A percentile compares a stretch with the other conserved stretches of the same genome.
Conservation (phyloP, 139 green algal species). For the Gonium pectorale region DNA sequence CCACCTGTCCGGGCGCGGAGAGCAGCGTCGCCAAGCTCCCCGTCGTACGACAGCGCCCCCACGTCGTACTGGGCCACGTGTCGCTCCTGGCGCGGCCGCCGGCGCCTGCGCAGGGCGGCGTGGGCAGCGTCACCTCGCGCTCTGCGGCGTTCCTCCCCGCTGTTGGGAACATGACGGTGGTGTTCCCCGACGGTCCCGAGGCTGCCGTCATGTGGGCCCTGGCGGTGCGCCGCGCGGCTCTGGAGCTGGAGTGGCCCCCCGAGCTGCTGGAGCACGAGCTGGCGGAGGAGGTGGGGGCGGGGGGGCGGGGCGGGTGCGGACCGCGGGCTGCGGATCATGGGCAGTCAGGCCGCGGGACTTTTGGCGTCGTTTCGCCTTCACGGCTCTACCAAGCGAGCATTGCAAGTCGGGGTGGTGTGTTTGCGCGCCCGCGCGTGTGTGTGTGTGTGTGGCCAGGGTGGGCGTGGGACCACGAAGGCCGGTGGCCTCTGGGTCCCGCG, state of each 20-base stretch:
- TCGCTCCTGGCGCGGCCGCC: not conserved
- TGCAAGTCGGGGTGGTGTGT: too few relatives aligned
- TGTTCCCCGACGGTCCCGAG: constrained; percentile 6
- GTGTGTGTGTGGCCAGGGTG: too few relatives aligned
- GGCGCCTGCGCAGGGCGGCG: not conserved
- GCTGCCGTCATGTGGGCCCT: constrained; percentile 7
- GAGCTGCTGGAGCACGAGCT: constrained; percentile 34
- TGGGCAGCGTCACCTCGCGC: not conserved
- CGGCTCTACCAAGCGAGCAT: too few relatives aligned
- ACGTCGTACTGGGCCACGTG: not conserved
- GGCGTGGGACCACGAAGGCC: too few relatives aligned
- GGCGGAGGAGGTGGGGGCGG: constrained; percentile 4
- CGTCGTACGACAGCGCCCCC: too few relatives aligned
- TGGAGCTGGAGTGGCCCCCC: not conserved
- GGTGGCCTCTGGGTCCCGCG: too few relatives aligned
- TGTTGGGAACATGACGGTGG: not conserved
- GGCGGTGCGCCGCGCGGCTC: not conserved
- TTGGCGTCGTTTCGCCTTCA: too few relatives aligned
- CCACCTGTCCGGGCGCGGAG: too few relatives aligned
- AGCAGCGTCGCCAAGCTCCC: too few relatives aligned
- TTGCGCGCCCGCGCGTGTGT: too few relatives aligned
- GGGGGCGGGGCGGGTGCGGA: not conserved
- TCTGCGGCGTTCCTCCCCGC: not conserved
- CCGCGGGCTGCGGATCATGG: too few relatives aligned
- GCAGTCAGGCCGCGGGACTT: too few relatives aligned